Conservation (phyloP, 1,284 basidiomycete species). For the Cutaneotrichosporon daszewskae region DNA sequence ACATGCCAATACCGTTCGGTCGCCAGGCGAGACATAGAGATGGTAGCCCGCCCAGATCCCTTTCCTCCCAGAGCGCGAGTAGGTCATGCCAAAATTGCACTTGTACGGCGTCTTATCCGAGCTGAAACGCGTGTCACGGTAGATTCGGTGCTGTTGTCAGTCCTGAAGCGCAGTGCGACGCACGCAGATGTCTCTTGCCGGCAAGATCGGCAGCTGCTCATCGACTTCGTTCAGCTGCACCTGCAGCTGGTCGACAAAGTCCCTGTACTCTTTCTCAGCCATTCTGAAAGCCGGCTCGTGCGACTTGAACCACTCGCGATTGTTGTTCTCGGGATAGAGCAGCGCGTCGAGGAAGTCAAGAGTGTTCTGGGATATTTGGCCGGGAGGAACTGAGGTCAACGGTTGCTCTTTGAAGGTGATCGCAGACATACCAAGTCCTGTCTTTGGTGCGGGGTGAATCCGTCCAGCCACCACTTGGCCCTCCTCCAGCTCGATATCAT, state of each 20-base stretch:
- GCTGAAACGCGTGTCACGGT: slow-evolving; percentile 67
- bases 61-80: slow-evolving; percentile 41
- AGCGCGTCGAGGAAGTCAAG: slow-evolving; percentile 68
- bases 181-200: slow-evolving; percentile 78
- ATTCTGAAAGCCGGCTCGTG: slow-evolving; percentile 70
- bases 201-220: slow-evolving; percentile 71
- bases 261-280: slow-evolving; percentile 81
- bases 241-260: slow-evolving; percentile 67
- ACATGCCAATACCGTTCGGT: slow-evolving; percentile 65
- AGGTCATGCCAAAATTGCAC: slow-evolving; percentile 53
- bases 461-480: slow-evolving; percentile 47
- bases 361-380: slow-evolving; percentile 77
- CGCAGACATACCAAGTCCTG: slow-evolving; percentile 61
- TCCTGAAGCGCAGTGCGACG: slow-evolving; percentile 21
- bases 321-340: slow-evolving; percentile 69
- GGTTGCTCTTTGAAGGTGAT: too few relatives aligned
- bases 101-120: slow-evolving; percentile 74
- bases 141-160: slow-evolving; percentile 45
- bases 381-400: slow-evolving; percentile 61
- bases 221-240: slow-evolving; percentile 62
- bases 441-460: slow-evolving; percentile 60
- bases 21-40: slow-evolving; percentile 57
- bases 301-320: slow-evolving; percentile 66
- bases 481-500: slow-evolving; percentile 27
- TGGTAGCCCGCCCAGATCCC: slow-evolving; percentile 46